phyloP scores from a whole-genome alignment of 768 basidiomycete genomes.

The Podaxis sp. region DNA sequence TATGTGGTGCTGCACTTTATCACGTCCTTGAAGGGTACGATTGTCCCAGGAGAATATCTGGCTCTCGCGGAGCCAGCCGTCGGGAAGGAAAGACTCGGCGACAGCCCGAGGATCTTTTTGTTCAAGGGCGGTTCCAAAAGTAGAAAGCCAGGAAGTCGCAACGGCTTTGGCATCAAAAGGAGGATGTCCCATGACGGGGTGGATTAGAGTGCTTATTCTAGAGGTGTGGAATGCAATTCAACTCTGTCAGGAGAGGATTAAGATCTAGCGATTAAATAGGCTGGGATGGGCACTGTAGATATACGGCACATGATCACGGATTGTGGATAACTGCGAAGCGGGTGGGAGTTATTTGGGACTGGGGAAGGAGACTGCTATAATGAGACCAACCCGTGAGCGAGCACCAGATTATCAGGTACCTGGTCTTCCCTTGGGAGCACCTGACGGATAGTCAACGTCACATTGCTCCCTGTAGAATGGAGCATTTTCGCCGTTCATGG shows the following conservation, averaged over 20 bases:
- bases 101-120: background rate
- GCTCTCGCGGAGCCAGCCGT: slow-evolving; percentile 14
- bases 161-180: background rate
- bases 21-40: slow-evolving; percentile 6
- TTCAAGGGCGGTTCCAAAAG: background rate
- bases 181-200: background rate
- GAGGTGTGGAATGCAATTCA: background rate
- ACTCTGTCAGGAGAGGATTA: background rate
- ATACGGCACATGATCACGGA: no score
- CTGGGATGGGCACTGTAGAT: no score
- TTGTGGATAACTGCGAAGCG: no score
- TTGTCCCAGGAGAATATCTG: slow-evolving; percentile 13
- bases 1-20: background rate
- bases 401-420: no score
- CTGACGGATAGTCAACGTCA: no score
- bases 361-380: no score
- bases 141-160: slow-evolving; percentile 2
- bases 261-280: no score
- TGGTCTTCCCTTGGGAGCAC: no score
- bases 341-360: no score
- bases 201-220: background rate
- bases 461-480: no score
- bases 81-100: background rate
- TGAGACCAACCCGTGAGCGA: no score
- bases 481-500: no score